Base-by-base conservation (phyloP, 495 filamentous ascomycete genomes). In the Xylaria bambusicola region DNA sequence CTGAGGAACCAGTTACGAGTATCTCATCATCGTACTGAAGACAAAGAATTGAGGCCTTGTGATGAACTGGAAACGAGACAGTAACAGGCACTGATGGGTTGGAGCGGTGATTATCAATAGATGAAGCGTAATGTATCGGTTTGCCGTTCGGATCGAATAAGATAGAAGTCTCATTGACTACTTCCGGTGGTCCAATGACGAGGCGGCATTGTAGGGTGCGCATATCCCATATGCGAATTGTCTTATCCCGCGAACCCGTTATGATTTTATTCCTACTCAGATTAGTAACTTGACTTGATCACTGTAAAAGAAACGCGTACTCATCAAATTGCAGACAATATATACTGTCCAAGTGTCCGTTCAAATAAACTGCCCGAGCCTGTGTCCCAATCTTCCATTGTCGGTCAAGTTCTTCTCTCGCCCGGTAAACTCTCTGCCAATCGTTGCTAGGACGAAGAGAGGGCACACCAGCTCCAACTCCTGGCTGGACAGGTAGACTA, bases 281-380 rank as follows among this genome's bases (percentile, higher is more conserved):
- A 61, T 74, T 71, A 72, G 71, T 52, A 27, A 58, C 24, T 6
- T 8, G 10, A n/a, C 29, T 8, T 1, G 8, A n/a, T 13, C 44
- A 21, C 41, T 33, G 12, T 31, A 55, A 7, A 6, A 27, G 54
- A 42, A 31, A 50, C 52, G 75, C 88, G 59, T 84, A 91, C 88
- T 98, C 93, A 71, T 98, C 94, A 75, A 97, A 98, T 70, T 98
- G 94, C 38, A 93, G 85, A 71, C 94, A 98, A 74, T 98, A 98
- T 23, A 98, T 93, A 62, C 91, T 96, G 71, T 98, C 94, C 10
- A 83, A 83, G 66, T 98, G 94, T 1, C 95, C 94, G 66, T 93
- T 89, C 17, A 98, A 78, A 70, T 96, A 97, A 52, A 95, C 88
- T 0, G 90, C 86, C 41, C 85, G 87, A 23, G 90, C 89, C 41